phyloP scores from a whole-genome alignment of 768 basidiomycete genomes.

The Gloeopeniophorella convolvens region DNA sequence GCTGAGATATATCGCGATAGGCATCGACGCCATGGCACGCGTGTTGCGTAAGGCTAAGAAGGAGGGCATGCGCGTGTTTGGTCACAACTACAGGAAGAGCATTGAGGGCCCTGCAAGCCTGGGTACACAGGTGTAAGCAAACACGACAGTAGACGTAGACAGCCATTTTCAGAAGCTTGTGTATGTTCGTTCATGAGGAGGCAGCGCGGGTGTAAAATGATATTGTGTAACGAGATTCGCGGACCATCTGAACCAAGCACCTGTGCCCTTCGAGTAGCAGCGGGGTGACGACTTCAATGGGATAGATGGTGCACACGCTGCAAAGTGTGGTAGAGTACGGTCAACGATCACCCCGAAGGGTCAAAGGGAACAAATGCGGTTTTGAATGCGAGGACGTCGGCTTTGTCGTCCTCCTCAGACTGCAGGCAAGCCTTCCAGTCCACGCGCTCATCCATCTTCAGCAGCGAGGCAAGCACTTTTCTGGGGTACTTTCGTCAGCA shows the following conservation, averaged over 20 bases:
- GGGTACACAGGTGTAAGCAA: neutral
- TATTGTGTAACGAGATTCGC: no score
- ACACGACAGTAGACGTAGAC: no score
- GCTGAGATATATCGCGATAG: conserved; percentile 29
- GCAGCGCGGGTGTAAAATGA: no score
- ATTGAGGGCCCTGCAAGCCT: conserved; percentile 28
- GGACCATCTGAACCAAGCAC: no score
- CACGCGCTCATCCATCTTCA: conserved; percentile 68
- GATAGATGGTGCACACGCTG: no score
- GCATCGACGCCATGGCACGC: conserved; percentile 79
- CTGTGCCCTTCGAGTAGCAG: no score
- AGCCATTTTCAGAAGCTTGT: no score
- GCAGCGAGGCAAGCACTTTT: conserved; percentile 70
- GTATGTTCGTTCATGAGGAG: no score
- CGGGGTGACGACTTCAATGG: no score
- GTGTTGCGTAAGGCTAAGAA: conserved; percentile 66
- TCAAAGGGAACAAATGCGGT: conserved; percentile 72
- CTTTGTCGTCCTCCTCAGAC: conserved; percentile 77
- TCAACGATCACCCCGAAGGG: conserved; percentile 33
- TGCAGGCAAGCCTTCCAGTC: conserved; percentile 92
- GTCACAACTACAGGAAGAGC: conserved; percentile 65
- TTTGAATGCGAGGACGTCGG: conserved; percentile 81
- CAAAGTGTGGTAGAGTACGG: neutral
- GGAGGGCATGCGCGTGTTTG: conserved; percentile 54
- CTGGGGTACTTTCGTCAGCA: conserved; percentile 34